phyloP scores from a whole-genome alignment of 2,329 filamentous ascomycete species.

The Sarocladiaceae sp. region DNA sequence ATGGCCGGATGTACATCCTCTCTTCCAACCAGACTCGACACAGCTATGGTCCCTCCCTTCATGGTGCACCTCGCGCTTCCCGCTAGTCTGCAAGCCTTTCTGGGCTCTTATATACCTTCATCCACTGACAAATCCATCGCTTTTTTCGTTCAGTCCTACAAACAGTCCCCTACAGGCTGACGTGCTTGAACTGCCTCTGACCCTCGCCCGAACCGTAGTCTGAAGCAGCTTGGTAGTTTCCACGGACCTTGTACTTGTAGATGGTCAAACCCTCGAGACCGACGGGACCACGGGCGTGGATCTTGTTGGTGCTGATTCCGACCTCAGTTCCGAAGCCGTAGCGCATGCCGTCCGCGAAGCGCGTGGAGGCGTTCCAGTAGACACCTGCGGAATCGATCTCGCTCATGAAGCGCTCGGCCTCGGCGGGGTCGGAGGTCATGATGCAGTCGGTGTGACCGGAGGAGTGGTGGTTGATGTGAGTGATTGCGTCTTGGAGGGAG shows the following conservation, averaged over 20 bases:
- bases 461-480: constrained; percentile 86
- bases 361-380: constrained; percentile 94
- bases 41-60: too few species aligned
- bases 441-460: constrained; percentile 94
- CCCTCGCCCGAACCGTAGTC: constrained; percentile 64
- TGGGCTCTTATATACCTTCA: too few species aligned
- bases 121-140: too few species aligned
- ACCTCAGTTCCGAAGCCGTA: constrained; percentile 98
- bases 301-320: constrained; percentile 98
- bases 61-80: too few species aligned
- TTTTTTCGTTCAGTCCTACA: too few species aligned
- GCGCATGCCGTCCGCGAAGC: constrained; percentile 93
- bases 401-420: constrained; percentile 77
- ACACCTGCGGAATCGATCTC: constrained; percentile 84
- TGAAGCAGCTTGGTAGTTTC: constrained; percentile 73
- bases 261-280: constrained; percentile 93
- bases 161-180: constrained; percentile 4
- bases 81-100: too few species aligned
- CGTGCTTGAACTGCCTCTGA: constrained; percentile 53
- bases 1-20: too few species aligned
- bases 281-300: constrained; percentile 88
- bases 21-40: too few species aligned
- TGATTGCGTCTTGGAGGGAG: constrained; percentile 63
- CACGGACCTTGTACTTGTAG: constrained; percentile 90
- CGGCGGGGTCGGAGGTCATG: constrained; percentile 60